phyloP scores from a whole-genome alignment of 164 flowering plant genomes.

The Chimonanthus praecox region DNA sequence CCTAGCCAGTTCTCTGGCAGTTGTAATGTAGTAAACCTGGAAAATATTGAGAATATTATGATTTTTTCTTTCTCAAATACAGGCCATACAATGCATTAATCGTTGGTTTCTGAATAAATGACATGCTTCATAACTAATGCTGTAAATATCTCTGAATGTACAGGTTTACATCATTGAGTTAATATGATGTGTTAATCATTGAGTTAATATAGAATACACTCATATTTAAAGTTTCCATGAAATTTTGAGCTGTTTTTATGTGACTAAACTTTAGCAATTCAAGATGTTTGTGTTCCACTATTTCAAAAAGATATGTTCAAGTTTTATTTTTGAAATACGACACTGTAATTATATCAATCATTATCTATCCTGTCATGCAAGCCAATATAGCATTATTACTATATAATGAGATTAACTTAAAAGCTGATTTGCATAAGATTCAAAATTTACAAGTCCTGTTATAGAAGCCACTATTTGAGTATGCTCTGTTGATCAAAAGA shows the following conservation, averaged over 20 bases:
- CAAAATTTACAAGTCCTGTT: too few species aligned
- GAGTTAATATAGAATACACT: too few species aligned
- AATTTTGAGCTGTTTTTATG: neutral
- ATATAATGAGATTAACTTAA: too few species aligned
- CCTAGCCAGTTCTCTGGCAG: constrained; percentile 86
- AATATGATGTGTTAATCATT: neutral
- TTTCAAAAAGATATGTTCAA: too few species aligned
- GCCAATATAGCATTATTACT: neutral
- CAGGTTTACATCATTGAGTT: neutral
- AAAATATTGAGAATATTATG: constrained; percentile 2
- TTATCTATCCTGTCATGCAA: neutral
- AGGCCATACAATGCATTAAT: neutral
- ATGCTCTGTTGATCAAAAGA: too few species aligned
- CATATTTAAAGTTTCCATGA: neutral
- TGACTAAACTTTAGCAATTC: too few species aligned
- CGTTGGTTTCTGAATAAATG: neutral
- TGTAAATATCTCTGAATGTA: too few species aligned
- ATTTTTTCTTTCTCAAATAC: neutral
- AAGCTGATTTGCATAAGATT: too few species aligned
- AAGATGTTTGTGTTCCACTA: too few species aligned
- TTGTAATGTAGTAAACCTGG: constrained; percentile 69
- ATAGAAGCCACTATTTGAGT: too few species aligned
- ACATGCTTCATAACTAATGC: neutral
- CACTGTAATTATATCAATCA: neutral
- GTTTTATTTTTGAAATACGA: too few species aligned